Percentiles rank a stretch among this genome's conserved stretches.
phyloP scores from a whole-genome alignment of 2,329 filamentous ascomycete genomes.

The Aspergillus glaucus region DNA sequence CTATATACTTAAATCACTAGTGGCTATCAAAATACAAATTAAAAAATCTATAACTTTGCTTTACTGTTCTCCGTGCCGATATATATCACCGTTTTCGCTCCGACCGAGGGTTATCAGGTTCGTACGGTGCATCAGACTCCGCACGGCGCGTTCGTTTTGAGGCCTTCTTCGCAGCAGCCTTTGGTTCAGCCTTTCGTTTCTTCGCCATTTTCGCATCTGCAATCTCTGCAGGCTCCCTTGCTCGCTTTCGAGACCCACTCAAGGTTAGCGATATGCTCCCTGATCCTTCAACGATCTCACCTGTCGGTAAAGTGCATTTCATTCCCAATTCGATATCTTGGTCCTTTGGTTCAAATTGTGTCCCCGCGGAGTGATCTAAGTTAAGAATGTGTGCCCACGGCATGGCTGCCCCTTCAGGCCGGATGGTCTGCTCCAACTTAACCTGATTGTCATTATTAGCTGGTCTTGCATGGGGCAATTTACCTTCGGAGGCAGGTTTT shows the following conservation, averaged over 20 bases:
- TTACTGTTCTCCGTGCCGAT: too few relatives aligned
- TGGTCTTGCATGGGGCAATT: too few relatives aligned
- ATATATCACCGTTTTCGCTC: too few relatives aligned
- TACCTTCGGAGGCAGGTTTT: too few relatives aligned
- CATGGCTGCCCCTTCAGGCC: background rate
- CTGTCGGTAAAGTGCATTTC: conserved; percentile 5
- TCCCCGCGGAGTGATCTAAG: background rate
- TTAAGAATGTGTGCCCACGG: background rate
- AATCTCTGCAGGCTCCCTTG: background rate
- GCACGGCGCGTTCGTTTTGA: background rate
- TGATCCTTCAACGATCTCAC: conserved; percentile 9
- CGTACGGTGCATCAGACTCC: too few relatives aligned
- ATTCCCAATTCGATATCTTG: conserved; percentile 6
- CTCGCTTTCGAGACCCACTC: background rate
- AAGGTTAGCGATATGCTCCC: conserved; percentile 6
- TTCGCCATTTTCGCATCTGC: too few relatives aligned
- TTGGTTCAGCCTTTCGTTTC: background rate
- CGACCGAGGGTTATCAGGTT: too few relatives aligned
- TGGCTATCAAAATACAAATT: too few relatives aligned
- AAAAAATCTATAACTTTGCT: too few relatives aligned
- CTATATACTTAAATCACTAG: too few relatives aligned
- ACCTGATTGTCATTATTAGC: background rate
- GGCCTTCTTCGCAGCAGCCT: background rate
- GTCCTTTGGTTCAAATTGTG: background rate
- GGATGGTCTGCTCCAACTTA: background rate